These are phyloP conservation scores for Aspergillus bertholletiae DNA, from an alignment of 495 filamentous ascomycete species.

Conservation along the genomic window DNA sequence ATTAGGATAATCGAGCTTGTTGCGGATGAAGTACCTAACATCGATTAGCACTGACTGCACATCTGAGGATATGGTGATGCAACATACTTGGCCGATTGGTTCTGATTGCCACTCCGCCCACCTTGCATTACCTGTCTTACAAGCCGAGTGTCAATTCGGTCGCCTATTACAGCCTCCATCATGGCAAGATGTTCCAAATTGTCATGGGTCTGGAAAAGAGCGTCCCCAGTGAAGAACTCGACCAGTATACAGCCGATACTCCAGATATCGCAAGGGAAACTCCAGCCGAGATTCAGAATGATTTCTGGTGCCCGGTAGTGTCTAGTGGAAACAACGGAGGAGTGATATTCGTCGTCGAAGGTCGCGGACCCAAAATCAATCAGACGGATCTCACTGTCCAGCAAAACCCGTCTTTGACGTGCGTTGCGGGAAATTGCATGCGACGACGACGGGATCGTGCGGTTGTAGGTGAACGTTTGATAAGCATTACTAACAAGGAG, in stretches of 20 bases:
- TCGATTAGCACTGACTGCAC: background rate
- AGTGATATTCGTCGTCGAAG: conserved; percentile 98
- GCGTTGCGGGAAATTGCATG: conserved; percentile 71
- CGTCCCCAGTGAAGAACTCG: conserved; percentile 98
- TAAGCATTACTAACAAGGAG: conserved; percentile 85
- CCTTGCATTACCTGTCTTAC: conserved; percentile 68
- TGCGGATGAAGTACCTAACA: conserved; percentile 77
- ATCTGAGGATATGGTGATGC: background rate
- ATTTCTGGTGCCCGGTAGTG: conserved; percentile 98
- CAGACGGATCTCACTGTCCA: conserved; percentile 93
- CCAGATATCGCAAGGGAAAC: conserved; percentile 97
- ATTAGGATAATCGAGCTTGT: conserved; percentile 84
- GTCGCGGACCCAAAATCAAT: conserved; percentile 99
- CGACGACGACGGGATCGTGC: conserved; percentile 89
- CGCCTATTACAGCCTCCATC: conserved; percentile 90
- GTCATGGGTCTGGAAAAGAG: conserved; percentile 96
- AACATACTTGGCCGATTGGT: conserved; percentile 78
- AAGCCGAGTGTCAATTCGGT: conserved; percentile 68
- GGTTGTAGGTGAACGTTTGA: conserved; percentile 96
- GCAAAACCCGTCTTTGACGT: conserved; percentile 78
- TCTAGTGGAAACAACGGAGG: conserved; percentile 90
- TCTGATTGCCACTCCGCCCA: conserved; percentile 61
- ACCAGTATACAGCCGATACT: conserved; percentile 98
- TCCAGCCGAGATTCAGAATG: conserved; percentile 95
- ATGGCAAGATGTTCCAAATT: conserved; percentile 98